phyloP scores from a whole-genome alignment of 371 early-diverging fungal species.

The Pancytospora epiphaga region DNA sequence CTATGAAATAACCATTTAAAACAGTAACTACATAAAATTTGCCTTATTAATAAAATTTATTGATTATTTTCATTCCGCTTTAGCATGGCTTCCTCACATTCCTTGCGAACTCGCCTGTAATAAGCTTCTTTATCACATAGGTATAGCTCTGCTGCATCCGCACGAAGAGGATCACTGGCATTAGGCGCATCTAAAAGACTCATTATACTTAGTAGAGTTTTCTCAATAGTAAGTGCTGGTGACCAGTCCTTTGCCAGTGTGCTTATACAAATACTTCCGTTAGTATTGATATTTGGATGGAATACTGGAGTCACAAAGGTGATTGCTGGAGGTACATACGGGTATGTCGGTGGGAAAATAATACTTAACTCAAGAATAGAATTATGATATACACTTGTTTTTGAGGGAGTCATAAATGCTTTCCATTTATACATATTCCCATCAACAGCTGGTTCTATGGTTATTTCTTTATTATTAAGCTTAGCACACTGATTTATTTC shows the following conservation, averaged over 20 bases:
- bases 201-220: constrained; percentile 83
- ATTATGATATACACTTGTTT: constrained; percentile 72
- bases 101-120: constrained; percentile 51
- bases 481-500: neutral
- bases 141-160: constrained; percentile 87
- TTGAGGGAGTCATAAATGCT: constrained; percentile 70
- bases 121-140: constrained; percentile 71
- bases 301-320: constrained; percentile 88
- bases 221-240: constrained; percentile 87
- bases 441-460: constrained; percentile 53
- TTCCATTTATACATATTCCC: constrained; percentile 74
- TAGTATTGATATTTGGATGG: constrained; percentile 96
- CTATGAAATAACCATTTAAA: too few species aligned
- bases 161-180: constrained; percentile 83
- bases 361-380: constrained; percentile 93
- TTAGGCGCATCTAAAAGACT: constrained; percentile 93
- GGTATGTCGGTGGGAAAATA: constrained; percentile 93
- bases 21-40: too few species aligned
- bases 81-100: neutral
- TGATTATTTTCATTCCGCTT: neutral
- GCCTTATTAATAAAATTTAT: too few species aligned
- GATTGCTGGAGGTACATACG: constrained; percentile 94
- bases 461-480: constrained; percentile 8
- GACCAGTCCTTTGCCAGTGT: constrained; percentile 95
- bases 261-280: constrained; percentile 91